Evolutionary conservation across 768 basidiomycete species (phyloP).

Genomic region (Mrakia frigida): DNA sequence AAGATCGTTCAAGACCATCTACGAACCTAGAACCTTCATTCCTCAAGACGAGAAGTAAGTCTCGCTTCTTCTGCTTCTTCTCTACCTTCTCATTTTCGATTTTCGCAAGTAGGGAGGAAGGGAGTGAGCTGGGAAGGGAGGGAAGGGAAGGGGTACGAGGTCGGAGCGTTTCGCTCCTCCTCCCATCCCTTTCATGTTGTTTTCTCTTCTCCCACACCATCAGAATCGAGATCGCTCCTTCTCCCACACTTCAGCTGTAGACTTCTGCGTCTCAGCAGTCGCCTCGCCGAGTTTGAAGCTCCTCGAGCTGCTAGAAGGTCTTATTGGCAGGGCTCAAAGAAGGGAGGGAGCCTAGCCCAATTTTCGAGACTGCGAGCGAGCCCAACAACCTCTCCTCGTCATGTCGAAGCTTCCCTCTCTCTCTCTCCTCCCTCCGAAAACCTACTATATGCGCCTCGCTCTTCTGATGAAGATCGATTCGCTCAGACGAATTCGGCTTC

Average conservation of each 20-base stretch:
- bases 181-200: too few species aligned
- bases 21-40: slow-evolving; percentile 76
- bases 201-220: too few species aligned
- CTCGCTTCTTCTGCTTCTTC: slow-evolving; percentile 19
- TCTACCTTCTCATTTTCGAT: neutral
- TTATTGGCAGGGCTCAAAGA: neutral
- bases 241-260: neutral
- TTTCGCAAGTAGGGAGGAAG: neutral
- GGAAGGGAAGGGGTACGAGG: slow-evolving; percentile 22
- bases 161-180: too few species aligned
- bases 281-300: neutral
- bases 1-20: slow-evolving; percentile 79
- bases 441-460: neutral
- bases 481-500: too few species aligned
- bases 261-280: neutral
- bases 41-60: slow-evolving; percentile 51
- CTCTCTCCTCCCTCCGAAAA: neutral
- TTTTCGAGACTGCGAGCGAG: neutral
- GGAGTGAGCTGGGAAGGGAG: slow-evolving; percentile 29
- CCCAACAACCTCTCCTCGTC: neutral
- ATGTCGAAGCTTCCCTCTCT: neutral
- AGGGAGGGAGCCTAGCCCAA: neutral
- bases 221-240: neutral
- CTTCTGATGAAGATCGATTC: too few species aligned
- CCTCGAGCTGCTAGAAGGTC: neutral